Base-by-base conservation (phyloP, 1,284 basidiomycete genomes). In the Ustilago trichophora region DNA sequence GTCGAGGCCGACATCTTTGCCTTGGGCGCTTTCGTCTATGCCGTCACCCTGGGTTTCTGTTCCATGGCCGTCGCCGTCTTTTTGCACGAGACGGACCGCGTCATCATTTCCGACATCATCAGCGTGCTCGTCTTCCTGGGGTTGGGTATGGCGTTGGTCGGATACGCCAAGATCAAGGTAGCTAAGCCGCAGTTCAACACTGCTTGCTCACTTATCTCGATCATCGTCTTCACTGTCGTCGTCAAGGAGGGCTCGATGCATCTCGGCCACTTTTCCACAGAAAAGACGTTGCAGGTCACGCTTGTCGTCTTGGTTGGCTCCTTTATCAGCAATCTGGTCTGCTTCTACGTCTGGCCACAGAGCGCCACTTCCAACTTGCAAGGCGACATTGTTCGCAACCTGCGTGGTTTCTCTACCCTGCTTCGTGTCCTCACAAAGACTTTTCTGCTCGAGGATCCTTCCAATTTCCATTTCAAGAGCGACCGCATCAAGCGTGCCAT, bases 111-210 rank as follows among this genome's bases (percentile, higher is more conserved):
- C 2, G 81, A 83, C 57, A 51, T 75, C 15, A 18, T 82, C 45
- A 73, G 86, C 19, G 82, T 77, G 10, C 49, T 92, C 21, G 86
- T 90, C 16, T 85, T 95, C 21, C 53, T 88, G 9, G 93, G 91
- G 1, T 71, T 91, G 1, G 88, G 89, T 19, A 91, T 95, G 87
- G 89, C 88, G 29, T 78, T 86, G 0, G 83, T 96, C 19, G 92
- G 92, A 0, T 97, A 89, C 87, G 87, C 88, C 83, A 93, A 96
- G 82, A 86, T 92, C 6, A 93, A 90, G 88, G 91, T 97, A 84
- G 87, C 85, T 9, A 94, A 91, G 78, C 90, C 92, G 1, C 88
- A 89, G 15, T 97, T 95, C 81, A 93, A 93, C 75, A 91, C 92
- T n/a, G 92, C 91, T 87, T 80, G 75, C 32, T 71, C 72, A 35